Percentiles rank a stretch among this genome's conserved stretches.
Conservation (phyloP, 2,329 filamentous ascomycete genomes). For the Sarocladium kiliense region DNA sequence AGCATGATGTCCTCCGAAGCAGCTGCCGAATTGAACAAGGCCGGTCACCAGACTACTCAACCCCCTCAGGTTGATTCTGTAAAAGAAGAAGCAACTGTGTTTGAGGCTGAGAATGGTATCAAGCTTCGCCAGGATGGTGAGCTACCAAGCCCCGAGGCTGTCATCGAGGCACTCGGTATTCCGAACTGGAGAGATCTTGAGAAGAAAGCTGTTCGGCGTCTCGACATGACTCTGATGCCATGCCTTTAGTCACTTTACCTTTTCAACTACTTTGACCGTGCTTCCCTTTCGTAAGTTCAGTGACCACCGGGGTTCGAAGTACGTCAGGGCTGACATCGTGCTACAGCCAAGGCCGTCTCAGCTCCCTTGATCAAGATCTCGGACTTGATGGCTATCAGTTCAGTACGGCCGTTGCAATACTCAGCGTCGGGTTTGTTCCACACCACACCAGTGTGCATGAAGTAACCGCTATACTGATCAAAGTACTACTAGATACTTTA, state of each 20-base stretch:
- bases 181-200: conserved; percentile 15
- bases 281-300: conserved; percentile 15
- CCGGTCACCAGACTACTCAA: no score
- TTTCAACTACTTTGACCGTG: conserved; percentile 16
- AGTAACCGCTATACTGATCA: neutral
- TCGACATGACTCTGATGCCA: conserved; percentile 16
- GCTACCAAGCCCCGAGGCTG: conserved; percentile 12
- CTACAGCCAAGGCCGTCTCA: conserved; percentile 16
- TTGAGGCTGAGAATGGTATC: neutral
- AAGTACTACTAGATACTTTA: neutral
- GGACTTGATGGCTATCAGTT: conserved; percentile 14
- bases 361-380: conserved; percentile 14
- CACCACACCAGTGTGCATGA: neutral
- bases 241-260: conserved; percentile 16
- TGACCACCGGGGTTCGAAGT: neutral
- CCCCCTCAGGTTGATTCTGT: neutral
- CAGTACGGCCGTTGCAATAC: conserved; percentile 15
- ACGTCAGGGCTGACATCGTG: no score
- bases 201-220: conserved; percentile 15
- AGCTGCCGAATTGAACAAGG: no score
- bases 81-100: neutral
- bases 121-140: neutral
- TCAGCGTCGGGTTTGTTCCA: conserved; percentile 13
- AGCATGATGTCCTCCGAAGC: no score
- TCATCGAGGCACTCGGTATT: conserved; percentile 16